phyloP scores from a whole-genome alignment of 805 yeast species.

The Metschnikowia chrysomelidarum region DNA sequence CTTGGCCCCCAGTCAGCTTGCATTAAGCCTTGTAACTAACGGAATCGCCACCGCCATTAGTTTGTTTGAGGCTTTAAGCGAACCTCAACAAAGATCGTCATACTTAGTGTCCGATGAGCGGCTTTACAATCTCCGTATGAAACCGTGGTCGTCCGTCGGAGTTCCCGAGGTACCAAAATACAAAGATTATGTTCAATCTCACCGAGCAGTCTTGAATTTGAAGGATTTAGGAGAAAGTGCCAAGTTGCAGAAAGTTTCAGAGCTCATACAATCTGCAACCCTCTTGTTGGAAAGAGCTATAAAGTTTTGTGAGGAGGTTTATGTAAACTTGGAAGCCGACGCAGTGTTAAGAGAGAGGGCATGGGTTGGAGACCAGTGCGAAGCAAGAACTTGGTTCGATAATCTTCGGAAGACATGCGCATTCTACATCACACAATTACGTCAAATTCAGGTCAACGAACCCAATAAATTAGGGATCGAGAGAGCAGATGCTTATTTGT shows the following conservation, averaged over 20 bases:
- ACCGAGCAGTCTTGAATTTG: not conserved
- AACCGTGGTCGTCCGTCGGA: conserved; percentile 77
- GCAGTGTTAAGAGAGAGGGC: conserved; percentile 6
- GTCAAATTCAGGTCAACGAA: conserved; percentile 1
- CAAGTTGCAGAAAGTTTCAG: not conserved
- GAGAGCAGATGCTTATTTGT: conserved; percentile 9
- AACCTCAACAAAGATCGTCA: not conserved
- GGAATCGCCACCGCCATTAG: conserved; percentile 17
- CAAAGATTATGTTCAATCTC: conserved; percentile 27
- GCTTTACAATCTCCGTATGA: conserved; percentile 55
- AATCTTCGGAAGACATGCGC: conserved; percentile 15
- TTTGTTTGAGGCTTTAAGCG: conserved; percentile 6
- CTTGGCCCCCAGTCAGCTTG: conserved; percentile 20
- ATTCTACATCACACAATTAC: conserved; percentile 11
- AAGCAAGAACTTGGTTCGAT: conserved; percentile 8
- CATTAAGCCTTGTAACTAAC: conserved; percentile 21
- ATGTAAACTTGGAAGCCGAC: conserved; percentile 9
- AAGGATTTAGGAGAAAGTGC: not conserved
- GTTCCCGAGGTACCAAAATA: conserved; percentile 64
- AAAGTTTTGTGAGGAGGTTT: conserved; percentile 5
- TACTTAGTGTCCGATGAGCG: conserved; percentile 17
- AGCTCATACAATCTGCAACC: not conserved
- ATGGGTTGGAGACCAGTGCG: conserved; percentile 5
- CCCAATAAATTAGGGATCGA: conserved; percentile 2
- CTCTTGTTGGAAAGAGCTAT: conserved; percentile 6